Evolutionary conservation across 2,329 filamentous ascomycete species (phyloP).

Genomic region (Raffaelea albimanens): DNA sequence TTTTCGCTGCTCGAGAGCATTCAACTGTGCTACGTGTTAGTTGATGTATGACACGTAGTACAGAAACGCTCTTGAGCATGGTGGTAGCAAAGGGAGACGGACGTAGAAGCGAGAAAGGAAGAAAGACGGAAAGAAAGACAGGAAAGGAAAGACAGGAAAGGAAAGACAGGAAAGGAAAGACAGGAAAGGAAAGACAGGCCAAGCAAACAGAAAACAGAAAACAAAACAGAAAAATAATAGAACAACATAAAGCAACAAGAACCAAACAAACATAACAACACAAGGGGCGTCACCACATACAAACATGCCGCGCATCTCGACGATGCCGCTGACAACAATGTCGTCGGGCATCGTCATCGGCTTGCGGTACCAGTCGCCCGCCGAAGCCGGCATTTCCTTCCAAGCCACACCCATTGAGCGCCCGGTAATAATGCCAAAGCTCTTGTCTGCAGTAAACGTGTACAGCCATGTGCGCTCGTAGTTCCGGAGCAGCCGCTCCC

Average conservation of each 20-base stretch:
- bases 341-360: constrained; percentile 13
- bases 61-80: too few relatives aligned
- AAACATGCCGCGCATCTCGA: constrained; percentile 14
- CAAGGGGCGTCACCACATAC: constrained; percentile 7
- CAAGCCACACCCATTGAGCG: constrained; percentile 12
- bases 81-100: too few relatives aligned
- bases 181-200: too few relatives aligned
- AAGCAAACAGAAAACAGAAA: too few relatives aligned
- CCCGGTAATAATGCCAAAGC: constrained; percentile 13
- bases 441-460: constrained; percentile 13
- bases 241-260: too few relatives aligned
- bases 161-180: not conserved
- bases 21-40: constrained; percentile 1
- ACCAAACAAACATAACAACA: too few relatives aligned
- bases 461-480: constrained; percentile 14
- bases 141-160: not conserved
- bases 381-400: constrained; percentile 10
- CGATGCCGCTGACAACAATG: constrained; percentile 16
- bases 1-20: constrained; percentile 11
- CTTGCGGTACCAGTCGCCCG: constrained; percentile 13
- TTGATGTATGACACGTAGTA: too few relatives aligned
- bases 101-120: not conserved
- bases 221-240: too few relatives aligned
- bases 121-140: not conserved
- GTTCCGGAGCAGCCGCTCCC: constrained; percentile 12